Base-by-base conservation (phyloP, 768 basidiomycete species). In the Mycena alexandri region DNA sequence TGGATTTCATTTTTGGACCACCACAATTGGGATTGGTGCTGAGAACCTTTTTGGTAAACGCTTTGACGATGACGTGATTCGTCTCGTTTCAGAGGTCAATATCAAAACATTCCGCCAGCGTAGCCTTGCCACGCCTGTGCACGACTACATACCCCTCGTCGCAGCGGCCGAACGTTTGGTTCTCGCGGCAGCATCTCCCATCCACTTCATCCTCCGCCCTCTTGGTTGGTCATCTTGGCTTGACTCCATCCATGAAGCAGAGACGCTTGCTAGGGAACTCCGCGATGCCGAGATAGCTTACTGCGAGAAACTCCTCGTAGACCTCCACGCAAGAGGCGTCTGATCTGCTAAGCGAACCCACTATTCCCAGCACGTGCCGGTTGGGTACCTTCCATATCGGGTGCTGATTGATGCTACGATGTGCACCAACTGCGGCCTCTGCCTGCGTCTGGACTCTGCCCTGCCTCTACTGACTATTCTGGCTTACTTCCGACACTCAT, bases 91-190 rank as follows among this genome's bases (percentile, higher is more conserved):
- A n/a, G 65, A 66, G 19, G 65, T 66, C 11, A 66, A 59, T 50
- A 48, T 66, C 22, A 60, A 54, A 33, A 42, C 58, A 19, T 66
- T 66, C 58, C 65, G 65, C 14, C 56, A 59, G 52, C 57, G 65
- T 14, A 66, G 65, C 57, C 58, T 66, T 22, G 65, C 65, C 14
- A 66, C 65, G 21, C 65, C 65, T 1, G 48, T 66, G 14, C 65
- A 66, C 58, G 65, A 66, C 44, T 66, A 66, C 51, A 17, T 66
- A 17, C 58, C 65, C 16, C 58, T 66, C 33, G 12, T 66, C 34
- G 57, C 43, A 14, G 34, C 42, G 19, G 65, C 38, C 8, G 65
- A 66, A 36, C 36, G 34, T 25, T 12, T 58, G 12, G 41, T 10
- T 17, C 50, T 52, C 34, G 29, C 48, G 0, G 21, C 24, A 13